phyloP scores from a whole-genome alignment of 306 rosid genomes.

The Dicorynia guianensis region DNA sequence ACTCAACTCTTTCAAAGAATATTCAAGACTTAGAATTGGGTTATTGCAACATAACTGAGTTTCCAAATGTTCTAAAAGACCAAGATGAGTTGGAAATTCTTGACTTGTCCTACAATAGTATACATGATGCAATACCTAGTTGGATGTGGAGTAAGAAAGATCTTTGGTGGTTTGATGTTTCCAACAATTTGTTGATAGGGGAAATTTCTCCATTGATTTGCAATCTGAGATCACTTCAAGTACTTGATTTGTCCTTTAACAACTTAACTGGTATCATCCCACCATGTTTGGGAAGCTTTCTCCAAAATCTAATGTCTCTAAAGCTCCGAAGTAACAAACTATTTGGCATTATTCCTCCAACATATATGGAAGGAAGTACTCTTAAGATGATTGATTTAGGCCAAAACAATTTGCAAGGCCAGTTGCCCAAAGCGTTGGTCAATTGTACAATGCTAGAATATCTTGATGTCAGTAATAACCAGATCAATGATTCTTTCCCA shows the following conservation, averaged over 20 bases:
- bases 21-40: background rate
- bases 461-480: background rate
- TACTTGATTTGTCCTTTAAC: background rate
- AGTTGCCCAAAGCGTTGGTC: conserved; percentile 39
- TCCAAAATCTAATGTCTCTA: background rate
- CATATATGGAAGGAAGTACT: no score
- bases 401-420: conserved; percentile 40
- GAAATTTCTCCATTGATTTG: background rate
- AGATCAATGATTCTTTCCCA: conserved; percentile 34
- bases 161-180: background rate
- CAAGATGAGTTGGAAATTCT: background rate
- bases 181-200: background rate
- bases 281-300: background rate
- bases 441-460: background rate
- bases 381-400: background rate
- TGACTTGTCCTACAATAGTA: background rate
- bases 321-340: background rate
- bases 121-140: background rate
- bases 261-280: background rate
- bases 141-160: background rate
- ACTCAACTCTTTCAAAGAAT: background rate
- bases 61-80: background rate
- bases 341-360: background rate
- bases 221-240: background rate
- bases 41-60: background rate